Evolutionary conservation across 1,139 yeast genomes (phyloP).

Genomic region (Magnusiomyces sp.): DNA sequence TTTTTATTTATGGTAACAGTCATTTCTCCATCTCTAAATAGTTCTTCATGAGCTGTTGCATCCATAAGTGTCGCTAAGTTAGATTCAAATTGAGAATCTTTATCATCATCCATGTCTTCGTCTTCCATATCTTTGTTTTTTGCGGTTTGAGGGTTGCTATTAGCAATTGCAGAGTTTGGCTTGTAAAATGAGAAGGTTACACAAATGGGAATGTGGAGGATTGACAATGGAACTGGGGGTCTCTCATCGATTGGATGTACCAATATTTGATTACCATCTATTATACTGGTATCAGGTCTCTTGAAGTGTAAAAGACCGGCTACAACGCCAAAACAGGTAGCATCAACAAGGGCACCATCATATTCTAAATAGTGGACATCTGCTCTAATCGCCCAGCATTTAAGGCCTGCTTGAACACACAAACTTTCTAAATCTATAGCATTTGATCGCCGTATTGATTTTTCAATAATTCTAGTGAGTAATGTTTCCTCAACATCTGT

Average conservation of each 20-base stretch:
- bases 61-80: constrained; percentile 48
- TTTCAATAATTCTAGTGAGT: constrained; percentile 75
- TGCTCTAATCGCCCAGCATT: constrained; percentile 85
- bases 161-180: constrained; percentile 6
- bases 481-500: constrained; percentile 64
- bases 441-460: constrained; percentile 80
- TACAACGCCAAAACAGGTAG: constrained; percentile 85
- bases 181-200: constrained; percentile 83
- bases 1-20: constrained; percentile 84
- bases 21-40: constrained; percentile 65
- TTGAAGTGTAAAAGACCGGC: constrained; percentile 75
- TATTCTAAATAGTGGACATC: constrained; percentile 81
- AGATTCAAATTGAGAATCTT: constrained; percentile 33
- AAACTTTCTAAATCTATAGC: constrained; percentile 85
- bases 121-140: constrained; percentile 3
- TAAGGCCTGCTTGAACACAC: constrained; percentile 83
- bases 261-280: constrained; percentile 57
- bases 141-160: background rate
- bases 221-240: constrained; percentile 77
- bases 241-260: constrained; percentile 69
- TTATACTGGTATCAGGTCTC: constrained; percentile 74
- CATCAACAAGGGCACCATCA: constrained; percentile 90
- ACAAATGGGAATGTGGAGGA: constrained; percentile 84
- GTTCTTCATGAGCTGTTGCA: constrained; percentile 70
- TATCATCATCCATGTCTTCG: constrained; percentile 16